Evolutionary conservation across 768 basidiomycete genomes (phyloP), one percentile per base, ranked within the genome.

Genomic region (Ramaria rubella): DNA sequence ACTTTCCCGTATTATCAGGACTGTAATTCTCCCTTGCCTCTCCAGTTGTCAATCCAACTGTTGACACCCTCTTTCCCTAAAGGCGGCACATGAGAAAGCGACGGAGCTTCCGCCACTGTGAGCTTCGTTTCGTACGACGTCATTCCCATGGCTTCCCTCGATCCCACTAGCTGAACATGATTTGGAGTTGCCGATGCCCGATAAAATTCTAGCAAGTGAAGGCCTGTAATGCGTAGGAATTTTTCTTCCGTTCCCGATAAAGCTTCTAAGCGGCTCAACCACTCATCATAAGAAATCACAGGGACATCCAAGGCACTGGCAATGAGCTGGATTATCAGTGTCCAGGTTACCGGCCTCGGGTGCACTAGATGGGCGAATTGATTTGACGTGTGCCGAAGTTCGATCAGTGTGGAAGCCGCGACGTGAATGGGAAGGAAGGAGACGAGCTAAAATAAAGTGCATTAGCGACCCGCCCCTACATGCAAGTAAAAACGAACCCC

Each of bases 361-460:
- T n/a, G n/a, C n/a, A n/a, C n/a, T n/a, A n/a, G n/a, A n/a, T n/a
- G n/a, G n/a, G n/a, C n/a, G n/a, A n/a, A n/a, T n/a, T n/a, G n/a
- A n/a, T n/a, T n/a, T n/a, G n/a, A n/a, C n/a, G n/a, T n/a, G n/a
- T n/a, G n/a, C 58, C 3, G 72, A 68, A 5, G 64, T 58, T 8
- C 77, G 77, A 58, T 77, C 73, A 0, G 73, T 63, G 3, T 78
- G 55, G 58, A 78, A 72, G 57, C 42, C 24, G 54, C 44, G 9
- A 49, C 26, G 26, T 49, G 44, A n/a, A 72, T 46, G 57, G 69
- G 67, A 11, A 52, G 27, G 42, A 60, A 56, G 17, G 33, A 51
- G 11, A 43, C 52, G 19, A 57, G 29, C 55, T 59, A 11, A 38
- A n/a, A 24, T 15, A 48, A 30, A 21, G 17, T 14, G 29, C 21